Conservation (phyloP, 257 asterid genomes). For the Solanum ossicruentum region DNA sequence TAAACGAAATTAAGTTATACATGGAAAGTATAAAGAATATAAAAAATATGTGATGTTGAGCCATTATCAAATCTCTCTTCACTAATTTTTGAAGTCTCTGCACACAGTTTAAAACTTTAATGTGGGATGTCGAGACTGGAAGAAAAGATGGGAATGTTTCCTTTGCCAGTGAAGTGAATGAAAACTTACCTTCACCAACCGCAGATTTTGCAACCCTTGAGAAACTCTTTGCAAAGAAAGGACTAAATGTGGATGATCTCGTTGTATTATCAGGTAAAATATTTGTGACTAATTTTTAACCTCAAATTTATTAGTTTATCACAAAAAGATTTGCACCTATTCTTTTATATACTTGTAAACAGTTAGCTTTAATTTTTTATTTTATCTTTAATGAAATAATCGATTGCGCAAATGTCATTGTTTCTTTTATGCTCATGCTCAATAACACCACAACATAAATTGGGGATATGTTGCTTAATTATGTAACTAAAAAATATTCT, state of each 20-base stretch:
- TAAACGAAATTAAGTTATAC: neutral
- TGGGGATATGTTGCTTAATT: too few species aligned
- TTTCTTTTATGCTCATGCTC: too few species aligned
- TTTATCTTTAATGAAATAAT: too few species aligned
- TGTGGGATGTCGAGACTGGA: constrained; percentile 37
- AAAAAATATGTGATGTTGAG: neutral
- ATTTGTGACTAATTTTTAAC: too few species aligned
- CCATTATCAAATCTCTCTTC: too few species aligned
- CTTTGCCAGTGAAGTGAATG: constrained; percentile 8
- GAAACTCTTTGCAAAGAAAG: constrained; percentile 17
- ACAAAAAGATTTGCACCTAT: too few species aligned
- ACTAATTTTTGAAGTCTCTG: neutral
- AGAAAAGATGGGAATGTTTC: constrained; percentile 51
- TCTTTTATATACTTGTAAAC: too few species aligned
- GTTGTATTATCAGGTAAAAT: constrained; percentile 37
- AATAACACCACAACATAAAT: too few species aligned
- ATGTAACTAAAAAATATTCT: too few species aligned
- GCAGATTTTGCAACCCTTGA: constrained; percentile 25
- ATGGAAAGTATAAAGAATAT: neutral
- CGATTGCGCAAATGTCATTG: too few species aligned
- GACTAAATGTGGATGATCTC: constrained; percentile 32
- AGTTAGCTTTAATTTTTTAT: too few species aligned
- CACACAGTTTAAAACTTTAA: constrained; percentile 8
- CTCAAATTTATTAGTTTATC: too few species aligned
- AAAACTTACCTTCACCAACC: constrained; percentile 29